Base-by-base conservation (phyloP, 164 flowering plant genomes). In the Cinnamomum chago region DNA sequence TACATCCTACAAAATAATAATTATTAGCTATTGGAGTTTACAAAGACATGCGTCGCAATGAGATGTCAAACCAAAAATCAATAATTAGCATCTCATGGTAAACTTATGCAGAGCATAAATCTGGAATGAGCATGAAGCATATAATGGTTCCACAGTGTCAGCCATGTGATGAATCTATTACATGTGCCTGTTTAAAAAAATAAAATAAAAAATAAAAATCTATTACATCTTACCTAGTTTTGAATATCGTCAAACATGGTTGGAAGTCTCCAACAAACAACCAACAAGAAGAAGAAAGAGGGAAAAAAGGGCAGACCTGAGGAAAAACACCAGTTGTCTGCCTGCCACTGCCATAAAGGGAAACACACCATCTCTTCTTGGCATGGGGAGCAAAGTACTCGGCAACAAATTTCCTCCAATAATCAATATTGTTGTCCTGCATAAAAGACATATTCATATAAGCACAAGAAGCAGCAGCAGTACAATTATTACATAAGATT, bases 291-390 rank as follows among this genome's bases (percentile, higher is more conserved):
- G 58, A 13, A 52, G 58, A 14, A 17, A 52, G 58, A 15, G 4
- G 0, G 5, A 23, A 22, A 13, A 52, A 17, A 30, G 25, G 27
- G 14, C 66, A 64, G 66, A 92, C 99, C 97, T 96, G 99, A 78
- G 98, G 97, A 62, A 96, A 92, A 80, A 94, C 99, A 70, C 99
- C 99, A 73, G 92, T 91, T 67, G 98, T 88, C 82, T 92, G 99
- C 60, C 98, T 83, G 20, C 98, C 94, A 86, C 85, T 94, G 82
- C 97, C 99, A 82, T 96, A 96, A 85, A 88, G 87, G 15, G 99
- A 96, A 68, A 96, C 97, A 82, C 99, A 96, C 99, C 99, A 96
- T 76, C 92, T 91, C 84, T 96, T 96, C 84, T 89, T 96, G 64
- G 99, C 98, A 89, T 90, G 81, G 13, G 99, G 98, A 71, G 97